Percentiles rank a stretch among this genome's conserved stretches.
These are phyloP conservation scores for Thalia dealbata DNA, from an alignment of 176 grass and related monocot species.

Conservation along the genomic window DNA sequence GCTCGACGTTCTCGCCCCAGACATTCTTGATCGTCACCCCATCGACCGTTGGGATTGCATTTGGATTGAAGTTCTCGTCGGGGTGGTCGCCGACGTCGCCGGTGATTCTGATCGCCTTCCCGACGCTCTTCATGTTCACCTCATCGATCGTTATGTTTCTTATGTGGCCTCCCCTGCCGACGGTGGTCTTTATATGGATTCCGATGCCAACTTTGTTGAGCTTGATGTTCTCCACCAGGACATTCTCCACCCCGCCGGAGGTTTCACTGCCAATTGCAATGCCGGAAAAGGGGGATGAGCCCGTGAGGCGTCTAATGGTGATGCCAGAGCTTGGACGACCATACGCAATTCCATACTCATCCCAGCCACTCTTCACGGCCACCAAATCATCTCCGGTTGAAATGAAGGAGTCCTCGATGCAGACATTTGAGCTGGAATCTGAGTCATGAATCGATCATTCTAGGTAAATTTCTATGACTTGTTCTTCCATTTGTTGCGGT, in stretches of 20 bases:
- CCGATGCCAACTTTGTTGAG: slow-evolving; percentile 32
- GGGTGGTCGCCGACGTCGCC: slow-evolving; percentile 75
- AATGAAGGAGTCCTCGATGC: slow-evolving; percentile 77
- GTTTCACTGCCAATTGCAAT: slow-evolving; percentile 68
- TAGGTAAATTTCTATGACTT: background rate
- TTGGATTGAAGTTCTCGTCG: slow-evolving; percentile 24
- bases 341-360: slow-evolving; percentile 87
- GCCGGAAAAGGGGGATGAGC: slow-evolving; percentile 65
- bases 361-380: slow-evolving; percentile 83
- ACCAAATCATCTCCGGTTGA: slow-evolving; percentile 64
- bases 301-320: slow-evolving; percentile 48
- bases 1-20: slow-evolving; percentile 11
- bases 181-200: background rate
- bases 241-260: slow-evolving; percentile 46
- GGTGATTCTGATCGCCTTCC: slow-evolving; percentile 29
- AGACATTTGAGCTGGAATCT: slow-evolving; percentile 40
- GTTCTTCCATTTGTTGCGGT: background rate
- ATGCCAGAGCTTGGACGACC: slow-evolving; percentile 47
- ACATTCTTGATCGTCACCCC: slow-evolving; percentile 15
- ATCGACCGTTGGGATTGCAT: slow-evolving; percentile 7
- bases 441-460: background rate
- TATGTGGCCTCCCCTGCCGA: slow-evolving; percentile 2
- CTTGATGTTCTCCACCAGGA: slow-evolving; percentile 46
- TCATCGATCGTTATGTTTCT: slow-evolving; percentile 15
- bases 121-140: background rate